Evolutionary conservation across 2,329 filamentous ascomycete genomes (phyloP), one percentile per base, ranked within the genome.

Genomic region (Xylaria sp.): DNA sequence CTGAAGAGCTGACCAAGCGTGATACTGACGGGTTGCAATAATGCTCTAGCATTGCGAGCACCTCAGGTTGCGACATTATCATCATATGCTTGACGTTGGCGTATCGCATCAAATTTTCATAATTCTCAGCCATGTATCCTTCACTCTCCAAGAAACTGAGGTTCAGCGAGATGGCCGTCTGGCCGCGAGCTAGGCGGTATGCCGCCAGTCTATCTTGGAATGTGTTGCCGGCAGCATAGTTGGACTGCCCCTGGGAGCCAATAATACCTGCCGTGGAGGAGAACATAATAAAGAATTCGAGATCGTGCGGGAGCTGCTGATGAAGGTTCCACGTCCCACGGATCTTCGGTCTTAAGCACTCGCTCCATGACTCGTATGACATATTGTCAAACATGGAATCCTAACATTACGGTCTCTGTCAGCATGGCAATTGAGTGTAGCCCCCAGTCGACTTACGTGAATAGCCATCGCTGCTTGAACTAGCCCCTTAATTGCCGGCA

Each of bases 181-280:
- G 8, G 20, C 48, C n/a, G 12, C 9, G 48, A 1, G 7, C 23
- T 12, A 58, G 39, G 5, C 62, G 41, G 43, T 41, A n/a, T 36
- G 7, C 15, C 6, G 62, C 41, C 10, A 59, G 62, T 46, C 39
- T 39, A 48, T 66, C 63, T 33, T 66, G 20, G 39, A 41, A 66
- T 13, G 51, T 25, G 52, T 55, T 55, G 43, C 52, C 63, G 6
- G 63, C 51, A 15, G 48, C 58, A 15, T 69, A 66, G n/a, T 66
- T 66, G 31, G 51, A 55, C 6, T 62, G 62, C 2, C 39, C 49
- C 2, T 33, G 36, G 10, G 13, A 58, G 25, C 62, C 39, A 5
- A 64, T 28, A n/a, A 52, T 41, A 15, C 41, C 10, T 23, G 48
- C 48, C n/a, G n/a, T n/a, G n/a, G n/a, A n/a, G n/a, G n/a, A n/a